Evolutionary conservation across 1,139 yeast species (phyloP), one percentile per base, ranked within the genome.

Genomic region (Yamadazyma dushanensis): DNA sequence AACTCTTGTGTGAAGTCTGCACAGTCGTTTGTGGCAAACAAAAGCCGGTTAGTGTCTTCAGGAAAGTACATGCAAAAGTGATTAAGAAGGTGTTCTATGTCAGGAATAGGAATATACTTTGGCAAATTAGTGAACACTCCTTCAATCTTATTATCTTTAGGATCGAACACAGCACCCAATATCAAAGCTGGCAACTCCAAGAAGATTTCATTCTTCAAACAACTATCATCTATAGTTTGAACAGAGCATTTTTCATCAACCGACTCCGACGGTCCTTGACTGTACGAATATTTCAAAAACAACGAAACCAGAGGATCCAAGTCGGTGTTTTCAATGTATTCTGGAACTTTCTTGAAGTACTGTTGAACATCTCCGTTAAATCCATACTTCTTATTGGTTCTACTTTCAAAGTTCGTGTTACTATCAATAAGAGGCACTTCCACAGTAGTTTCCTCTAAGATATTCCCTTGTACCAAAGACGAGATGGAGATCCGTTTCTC

Each of bases 81-180:
- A n/a, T 24, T 24, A 5, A 24, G 9, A 24, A 24, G 26, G 16
- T n/a, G 15, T 16, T 24, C 26, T 8, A 24, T 13, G 5, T 24
- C 26, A 11, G 26, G 14, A 13, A 24, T 24, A 5, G 26, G 26
- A 13, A 24, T 24, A 19, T 14, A 28, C 23, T 8, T 8, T 4
- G 31, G 31, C 17, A 28, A 18, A 18, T 28, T 28, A 8, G 14
- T 11, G 16, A 28, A 28, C n/a, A 28, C 21, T 18, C 31, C 31
- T 28, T 28, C 31, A n/a, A 28, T 13, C 11, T 16, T 28, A 9
- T 17, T 28, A 14, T 13, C 17, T 5, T 15, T 8, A 5, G 26
- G 26, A 5, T 9, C n/a, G n/a, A 13, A 16, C 6, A 23, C 13
- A 6, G 10, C 18, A 10, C 31, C 31, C n/a, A 13, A 10, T 10